A percentile compares a stretch with the other conserved stretches of the same genome.
Conservation (phyloP, 768 basidiomycete species). For the Gymnopilus junonius region DNA sequence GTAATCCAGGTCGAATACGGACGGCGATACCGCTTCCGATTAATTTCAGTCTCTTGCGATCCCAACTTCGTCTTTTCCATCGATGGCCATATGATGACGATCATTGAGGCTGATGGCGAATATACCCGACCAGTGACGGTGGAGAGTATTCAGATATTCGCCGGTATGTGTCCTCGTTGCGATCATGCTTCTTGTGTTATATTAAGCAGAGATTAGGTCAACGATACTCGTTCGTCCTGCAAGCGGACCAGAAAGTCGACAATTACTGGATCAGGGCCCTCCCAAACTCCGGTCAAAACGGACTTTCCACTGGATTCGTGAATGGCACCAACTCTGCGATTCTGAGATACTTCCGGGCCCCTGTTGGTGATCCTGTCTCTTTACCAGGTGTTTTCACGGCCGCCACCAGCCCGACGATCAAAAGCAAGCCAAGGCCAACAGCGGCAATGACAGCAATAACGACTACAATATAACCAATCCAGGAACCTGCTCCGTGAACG, state of each 20-base stretch:
- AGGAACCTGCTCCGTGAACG: conserved; percentile 39
- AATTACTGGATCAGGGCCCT: conserved; percentile 57
- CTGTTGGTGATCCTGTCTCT: conserved; percentile 44
- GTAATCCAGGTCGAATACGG: conserved; percentile 46
- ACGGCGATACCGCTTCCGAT: conserved; percentile 56
- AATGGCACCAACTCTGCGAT: conserved; percentile 50
- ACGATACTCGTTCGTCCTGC: conserved; percentile 41
- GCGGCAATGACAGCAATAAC: neutral
- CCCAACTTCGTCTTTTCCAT: conserved; percentile 48
- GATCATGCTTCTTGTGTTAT: neutral
- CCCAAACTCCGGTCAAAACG: conserved; percentile 22
- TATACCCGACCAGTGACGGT: conserved; percentile 46
- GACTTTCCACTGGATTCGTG: conserved; percentile 15
- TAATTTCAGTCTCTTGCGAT: conserved; percentile 56
- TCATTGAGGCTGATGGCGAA: conserved; percentile 57
- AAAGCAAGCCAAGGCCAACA: neutral
- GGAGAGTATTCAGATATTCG: conserved; percentile 47
- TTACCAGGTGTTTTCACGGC: conserved; percentile 11
- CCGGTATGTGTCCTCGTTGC: conserved; percentile 12
- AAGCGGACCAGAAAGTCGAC: conserved; percentile 45
- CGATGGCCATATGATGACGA: conserved; percentile 50
- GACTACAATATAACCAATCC: neutral
- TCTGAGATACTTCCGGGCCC: conserved; percentile 51
- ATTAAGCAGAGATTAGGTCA: conserved; percentile 10
- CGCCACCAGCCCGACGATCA: neutral